Base-by-base conservation (phyloP, 2,329 filamentous ascomycete genomes). In the Cordyceps tenuipes region DNA sequence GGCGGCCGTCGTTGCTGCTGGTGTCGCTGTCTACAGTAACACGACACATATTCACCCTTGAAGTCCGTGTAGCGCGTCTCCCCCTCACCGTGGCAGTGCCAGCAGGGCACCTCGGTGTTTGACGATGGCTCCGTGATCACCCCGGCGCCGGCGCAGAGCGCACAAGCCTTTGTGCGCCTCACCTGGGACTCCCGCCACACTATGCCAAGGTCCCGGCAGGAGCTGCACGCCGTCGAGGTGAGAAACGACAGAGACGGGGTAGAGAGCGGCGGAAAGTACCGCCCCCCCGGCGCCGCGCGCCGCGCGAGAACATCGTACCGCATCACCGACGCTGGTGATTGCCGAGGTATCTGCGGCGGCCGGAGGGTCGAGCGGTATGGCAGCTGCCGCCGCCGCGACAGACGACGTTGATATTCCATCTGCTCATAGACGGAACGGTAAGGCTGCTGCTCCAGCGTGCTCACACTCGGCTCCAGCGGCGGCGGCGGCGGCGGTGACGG, bases 11-110 rank as follows among this genome's bases (percentile, higher is more conserved):
- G 9, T 8, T 13, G 47, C 39, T 12, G 19, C 29, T 23, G 17
- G 7, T 13, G 47, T 26, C 5, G 19, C 29, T 12, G 17, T 44
- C n/a, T 39, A 17, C 57, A 59, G 41, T 21, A n/a, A 50, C 57
- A 59, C 7, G 23, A 13, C 3, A 39, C 3, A 48, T 48, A 59
- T 9, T 7, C 26, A 3, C 26, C 57, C 4, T 47, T 39, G 7
- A 19, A 15, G 26, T 17, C 5, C 6, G 2, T 39, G 15, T 36
- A 52, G 1, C 10, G 52, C 29, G 48, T 59, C 41, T 52, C 47
- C 8, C 57, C 57, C 26, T 41, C 36, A n/a, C 57, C 57, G 49
- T 47, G n/a, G 41, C 57, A 59, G 49, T 59, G 15, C 39, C 39
- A 52, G 23, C 57, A 59, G 10, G 12, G 6, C 1, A 23, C 34